Evolutionary conservation across 306 rosid species (phyloP).

Genomic region (Quercus parvula): DNA sequence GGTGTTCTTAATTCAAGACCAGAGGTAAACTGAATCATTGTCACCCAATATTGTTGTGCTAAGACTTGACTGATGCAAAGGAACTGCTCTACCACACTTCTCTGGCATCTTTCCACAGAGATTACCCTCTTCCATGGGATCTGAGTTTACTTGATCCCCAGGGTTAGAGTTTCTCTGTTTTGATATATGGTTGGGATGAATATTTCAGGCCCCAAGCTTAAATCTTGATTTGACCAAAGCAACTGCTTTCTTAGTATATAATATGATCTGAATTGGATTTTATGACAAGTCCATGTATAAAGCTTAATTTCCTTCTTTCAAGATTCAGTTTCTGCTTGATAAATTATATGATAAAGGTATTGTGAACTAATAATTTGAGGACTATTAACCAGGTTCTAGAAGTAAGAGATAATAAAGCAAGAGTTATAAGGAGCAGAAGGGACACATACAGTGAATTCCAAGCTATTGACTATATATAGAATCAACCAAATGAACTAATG

Average conservation of each 20-base stretch:
- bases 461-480: conserved; percentile 51
- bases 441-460: conserved; percentile 50
- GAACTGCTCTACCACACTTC: conserved; percentile 2
- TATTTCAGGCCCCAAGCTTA: background rate
- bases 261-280: background rate
- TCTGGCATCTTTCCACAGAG: background rate
- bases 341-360: background rate
- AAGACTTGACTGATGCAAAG: background rate
- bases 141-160: conserved; percentile 1
- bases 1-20: conserved; percentile 94
- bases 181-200: background rate
- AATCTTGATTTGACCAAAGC: background rate
- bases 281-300: background rate
- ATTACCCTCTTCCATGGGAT: background rate
- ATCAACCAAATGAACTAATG: conserved; percentile 11
- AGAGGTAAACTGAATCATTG: conserved; percentile 56
- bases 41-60: background rate
- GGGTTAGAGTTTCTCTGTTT: background rate
- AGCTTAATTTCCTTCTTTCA: background rate
- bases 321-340: conserved; percentile 6
- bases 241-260: background rate
- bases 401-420: conserved; percentile 59
- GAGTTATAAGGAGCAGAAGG: conserved; percentile 68
- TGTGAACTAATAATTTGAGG: conserved; percentile 17
- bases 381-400: conserved; percentile 66